Percentiles rank a stretch among this genome's conserved stretches.
phyloP scores from a whole-genome alignment of 2,329 filamentous ascomycete species.

The Reticulascus tulasneorum region DNA sequence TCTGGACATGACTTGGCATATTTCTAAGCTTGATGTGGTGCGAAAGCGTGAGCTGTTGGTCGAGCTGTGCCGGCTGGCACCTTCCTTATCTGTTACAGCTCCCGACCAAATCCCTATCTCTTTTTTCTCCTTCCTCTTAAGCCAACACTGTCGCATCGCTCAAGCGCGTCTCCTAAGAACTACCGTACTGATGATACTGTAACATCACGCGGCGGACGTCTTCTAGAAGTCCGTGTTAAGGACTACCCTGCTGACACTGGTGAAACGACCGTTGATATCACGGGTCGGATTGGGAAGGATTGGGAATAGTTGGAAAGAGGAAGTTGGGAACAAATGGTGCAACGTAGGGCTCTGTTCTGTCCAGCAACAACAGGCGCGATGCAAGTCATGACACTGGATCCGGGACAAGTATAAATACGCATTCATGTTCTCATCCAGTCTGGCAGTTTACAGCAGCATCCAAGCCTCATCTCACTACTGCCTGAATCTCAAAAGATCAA shows the following conservation, averaged over 20 bases:
- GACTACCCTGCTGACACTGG: constrained; percentile 2
- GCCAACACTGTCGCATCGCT: constrained; percentile 3
- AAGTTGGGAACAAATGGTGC: background rate
- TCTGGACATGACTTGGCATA: constrained; percentile 2
- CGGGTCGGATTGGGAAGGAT: constrained; percentile 1
- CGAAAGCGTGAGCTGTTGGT: background rate
- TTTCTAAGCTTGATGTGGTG: background rate
- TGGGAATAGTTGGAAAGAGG: constrained; percentile 14
- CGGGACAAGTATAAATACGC: constrained; percentile 5
- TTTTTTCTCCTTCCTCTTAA: constrained; percentile 10
- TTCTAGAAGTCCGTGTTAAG: constrained; percentile 6
- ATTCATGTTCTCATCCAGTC: constrained; percentile 1
- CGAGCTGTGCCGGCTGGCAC: background rate
- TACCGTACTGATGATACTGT: constrained; percentile 1
- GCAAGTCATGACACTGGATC: background rate
- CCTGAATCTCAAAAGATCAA: no score
- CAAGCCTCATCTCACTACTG: constrained; percentile 4
- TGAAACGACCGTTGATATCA: constrained; percentile 1
- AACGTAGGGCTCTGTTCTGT: background rate
- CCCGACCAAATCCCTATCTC: background rate
- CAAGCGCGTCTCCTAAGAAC: background rate
- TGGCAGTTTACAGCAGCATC: background rate
- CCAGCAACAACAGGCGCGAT: background rate
- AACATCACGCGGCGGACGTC: constrained; percentile 4
- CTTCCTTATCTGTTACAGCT: background rate